These are phyloP conservation scores for Botrytis elliptica DNA, from an alignment of 2,329 filamentous ascomycete species.

Conservation along the genomic window DNA sequence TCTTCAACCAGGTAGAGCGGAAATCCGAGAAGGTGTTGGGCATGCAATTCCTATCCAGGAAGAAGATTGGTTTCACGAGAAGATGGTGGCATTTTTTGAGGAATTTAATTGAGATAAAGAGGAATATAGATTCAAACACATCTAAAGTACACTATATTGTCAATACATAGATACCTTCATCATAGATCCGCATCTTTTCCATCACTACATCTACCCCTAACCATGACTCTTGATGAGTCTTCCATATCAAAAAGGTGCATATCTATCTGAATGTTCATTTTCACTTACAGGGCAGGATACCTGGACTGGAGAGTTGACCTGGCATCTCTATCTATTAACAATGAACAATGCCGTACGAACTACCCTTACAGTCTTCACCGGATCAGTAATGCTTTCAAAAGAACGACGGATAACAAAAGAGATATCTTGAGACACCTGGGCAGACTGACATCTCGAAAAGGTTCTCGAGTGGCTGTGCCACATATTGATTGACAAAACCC, in stretches of 20 bases:
- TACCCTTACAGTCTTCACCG: background rate
- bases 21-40: constrained; percentile 68
- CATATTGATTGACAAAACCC: background rate
- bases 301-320: background rate
- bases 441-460: too few species aligned
- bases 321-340: background rate
- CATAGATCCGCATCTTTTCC: background rate
- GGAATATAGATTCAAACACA: too few species aligned
- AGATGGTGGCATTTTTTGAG: constrained; percentile 33
- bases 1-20: constrained; percentile 59
- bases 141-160: too few species aligned
- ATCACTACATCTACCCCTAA: background rate
- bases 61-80: constrained; percentile 63
- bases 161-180: background rate
- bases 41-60: constrained; percentile 76
- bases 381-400: background rate
- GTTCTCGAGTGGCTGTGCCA: background rate
- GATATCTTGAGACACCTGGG: background rate
- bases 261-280: background rate
- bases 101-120: background rate
- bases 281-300: background rate
- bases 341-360: background rate
- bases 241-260: background rate
- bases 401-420: background rate
- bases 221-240: background rate